Conservation (phyloP, 306 rosid genomes). For the Begonia fuchsioides region DNA sequence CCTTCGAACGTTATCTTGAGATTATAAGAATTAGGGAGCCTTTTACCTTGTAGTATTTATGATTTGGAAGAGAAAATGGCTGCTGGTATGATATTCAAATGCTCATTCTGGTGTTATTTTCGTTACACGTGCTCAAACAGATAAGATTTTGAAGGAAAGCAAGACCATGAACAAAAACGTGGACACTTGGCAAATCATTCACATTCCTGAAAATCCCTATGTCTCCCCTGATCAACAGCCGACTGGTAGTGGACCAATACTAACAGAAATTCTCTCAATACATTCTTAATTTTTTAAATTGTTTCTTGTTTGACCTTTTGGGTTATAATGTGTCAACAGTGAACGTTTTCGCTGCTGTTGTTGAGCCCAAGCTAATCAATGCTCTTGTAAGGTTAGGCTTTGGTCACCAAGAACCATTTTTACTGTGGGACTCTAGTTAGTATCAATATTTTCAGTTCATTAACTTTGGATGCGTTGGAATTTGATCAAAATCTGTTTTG, state of each 20-base stretch:
- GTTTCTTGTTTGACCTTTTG: background rate
- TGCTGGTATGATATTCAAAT: too few relatives aligned
- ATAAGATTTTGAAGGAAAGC: background rate
- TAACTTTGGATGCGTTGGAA: too few relatives aligned
- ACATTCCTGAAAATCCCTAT: slow-evolving; percentile 50
- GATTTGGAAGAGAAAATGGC: too few relatives aligned
- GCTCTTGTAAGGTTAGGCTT: slow-evolving; percentile 51
- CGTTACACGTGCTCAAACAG: too few relatives aligned
- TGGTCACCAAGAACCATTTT: background rate
- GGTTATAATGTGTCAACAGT: slow-evolving; percentile 15
- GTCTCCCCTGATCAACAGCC: slow-evolving; percentile 49
- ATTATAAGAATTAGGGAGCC: too few relatives aligned
- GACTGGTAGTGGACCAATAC: slow-evolving; percentile 28
- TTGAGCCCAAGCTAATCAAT: slow-evolving; percentile 59
- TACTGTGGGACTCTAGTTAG: background rate
- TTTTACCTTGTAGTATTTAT: too few relatives aligned
- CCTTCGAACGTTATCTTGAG: too few relatives aligned
- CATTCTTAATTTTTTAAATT: background rate
- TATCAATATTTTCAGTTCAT: too few relatives aligned
- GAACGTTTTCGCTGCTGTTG: slow-evolving; percentile 40
- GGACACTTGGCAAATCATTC: slow-evolving; percentile 27
- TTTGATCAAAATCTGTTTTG: too few relatives aligned
- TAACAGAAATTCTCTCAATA: background rate
- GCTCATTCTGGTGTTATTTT: too few relatives aligned
- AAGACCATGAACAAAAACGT: slow-evolving; percentile 1